A percentile compares a stretch with the other conserved stretches of the same genome.
Conservation (phyloP, 129 eudicot species). For the Sambucus nigra region DNA sequence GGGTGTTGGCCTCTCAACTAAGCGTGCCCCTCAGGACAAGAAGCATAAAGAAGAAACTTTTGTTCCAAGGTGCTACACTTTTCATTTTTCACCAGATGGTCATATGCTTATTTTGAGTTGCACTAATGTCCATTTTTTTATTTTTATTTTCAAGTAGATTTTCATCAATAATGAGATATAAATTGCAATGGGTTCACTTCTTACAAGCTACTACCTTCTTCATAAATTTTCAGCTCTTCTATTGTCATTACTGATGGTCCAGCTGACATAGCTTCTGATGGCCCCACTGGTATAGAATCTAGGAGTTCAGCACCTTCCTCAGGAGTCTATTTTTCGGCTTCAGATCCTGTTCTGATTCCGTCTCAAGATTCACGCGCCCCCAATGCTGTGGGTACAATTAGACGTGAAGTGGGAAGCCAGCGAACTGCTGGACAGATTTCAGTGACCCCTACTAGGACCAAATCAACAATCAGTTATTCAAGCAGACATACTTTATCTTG, state of each 20-base stretch:
- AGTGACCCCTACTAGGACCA: slow-evolving; percentile 25
- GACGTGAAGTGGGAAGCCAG: slow-evolving; percentile 43
- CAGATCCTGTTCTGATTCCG: slow-evolving; percentile 54
- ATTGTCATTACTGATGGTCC: slow-evolving; percentile 32
- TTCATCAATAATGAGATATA: not conserved
- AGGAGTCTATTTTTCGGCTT: slow-evolving; percentile 45
- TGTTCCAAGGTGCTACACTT: slow-evolving; percentile 34
- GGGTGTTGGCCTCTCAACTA: slow-evolving; percentile 16
- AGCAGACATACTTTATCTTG: not conserved
- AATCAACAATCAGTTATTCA: slow-evolving; percentile 34
- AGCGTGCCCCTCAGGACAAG: slow-evolving; percentile 34
- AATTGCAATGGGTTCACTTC: not conserved
- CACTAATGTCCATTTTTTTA: not conserved
- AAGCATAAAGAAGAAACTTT: slow-evolving; percentile 28
- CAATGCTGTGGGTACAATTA: slow-evolving; percentile 42
- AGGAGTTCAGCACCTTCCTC: slow-evolving; percentile 25
- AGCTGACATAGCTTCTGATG: slow-evolving; percentile 27
- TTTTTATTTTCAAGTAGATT: not conserved
- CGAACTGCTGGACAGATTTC: slow-evolving; percentile 25
- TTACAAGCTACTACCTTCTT: slow-evolving; percentile 8
- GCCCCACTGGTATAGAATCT: slow-evolving; percentile 26
- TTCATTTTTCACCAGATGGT: slow-evolving; percentile 6
- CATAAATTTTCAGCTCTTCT: slow-evolving; percentile 33
- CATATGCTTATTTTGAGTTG: not conserved
- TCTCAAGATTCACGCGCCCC: slow-evolving; percentile 47